A percentile compares a stretch with the other conserved stretches of the same genome.
Evolutionary conservation across 2,329 filamentous ascomycete genomes (phyloP).

Genomic region (Onygenales sp.): DNA sequence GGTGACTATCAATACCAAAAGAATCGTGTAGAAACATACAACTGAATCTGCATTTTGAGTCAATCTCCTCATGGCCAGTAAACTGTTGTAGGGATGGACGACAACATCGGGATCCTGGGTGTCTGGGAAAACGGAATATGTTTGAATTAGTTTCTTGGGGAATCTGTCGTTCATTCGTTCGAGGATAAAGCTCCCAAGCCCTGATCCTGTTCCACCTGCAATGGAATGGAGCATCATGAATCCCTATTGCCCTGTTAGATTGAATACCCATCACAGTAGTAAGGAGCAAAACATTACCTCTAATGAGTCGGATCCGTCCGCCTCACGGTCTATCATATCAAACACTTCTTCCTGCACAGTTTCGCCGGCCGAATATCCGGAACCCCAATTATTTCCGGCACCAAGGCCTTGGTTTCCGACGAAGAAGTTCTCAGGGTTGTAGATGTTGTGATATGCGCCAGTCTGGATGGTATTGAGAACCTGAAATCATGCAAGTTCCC

Average conservation of each 20-base stretch:
- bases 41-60: constrained; percentile 97
- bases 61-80: constrained; percentile 80
- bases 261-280: neutral
- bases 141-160: constrained; percentile 98
- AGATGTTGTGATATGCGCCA: constrained; percentile 94
- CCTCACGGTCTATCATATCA: constrained; percentile 98
- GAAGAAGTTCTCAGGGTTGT: constrained; percentile 99
- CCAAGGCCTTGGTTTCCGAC: constrained; percentile 88
- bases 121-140: constrained; percentile 96
- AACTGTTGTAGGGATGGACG: constrained; percentile 95
- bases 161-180: constrained; percentile 95
- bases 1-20: neutral
- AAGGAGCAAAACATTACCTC: constrained; percentile 48
- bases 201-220: constrained; percentile 90
- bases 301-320: constrained; percentile 92
- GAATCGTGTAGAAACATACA: constrained; percentile 34
- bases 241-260: constrained; percentile 42
- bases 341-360: constrained; percentile 91
- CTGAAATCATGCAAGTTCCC: constrained; percentile 25
- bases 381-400: constrained; percentile 96
- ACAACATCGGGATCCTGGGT: constrained; percentile 86
- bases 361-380: constrained; percentile 89
- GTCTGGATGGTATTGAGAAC: constrained; percentile 89
- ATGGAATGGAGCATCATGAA: constrained; percentile 99
- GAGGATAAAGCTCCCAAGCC: constrained; percentile 87